These are phyloP conservation scores for Globisporangium cystogenes DNA, from an alignment of 352 stramenopile species.

Conservation along the genomic window DNA sequence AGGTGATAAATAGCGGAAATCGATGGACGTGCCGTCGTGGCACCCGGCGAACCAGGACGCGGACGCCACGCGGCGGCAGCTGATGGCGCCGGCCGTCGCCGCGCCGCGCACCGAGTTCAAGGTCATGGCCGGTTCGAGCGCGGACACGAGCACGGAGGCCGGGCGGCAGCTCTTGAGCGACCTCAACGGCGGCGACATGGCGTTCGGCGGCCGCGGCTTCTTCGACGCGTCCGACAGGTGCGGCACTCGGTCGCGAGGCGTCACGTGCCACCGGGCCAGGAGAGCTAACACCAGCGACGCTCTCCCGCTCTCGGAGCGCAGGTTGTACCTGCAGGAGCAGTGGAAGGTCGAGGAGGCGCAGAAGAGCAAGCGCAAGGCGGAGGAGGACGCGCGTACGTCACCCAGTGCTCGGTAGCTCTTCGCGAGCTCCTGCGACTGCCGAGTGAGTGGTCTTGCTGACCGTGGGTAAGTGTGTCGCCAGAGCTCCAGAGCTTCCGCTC, in stretches of 20 bases:
- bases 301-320: background rate
- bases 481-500: slow-evolving; percentile 60
- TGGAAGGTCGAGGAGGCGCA: slow-evolving; percentile 35
- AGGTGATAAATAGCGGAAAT: background rate
- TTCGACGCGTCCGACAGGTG: slow-evolving; percentile 66
- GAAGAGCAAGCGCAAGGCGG: slow-evolving; percentile 22
- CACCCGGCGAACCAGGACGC: slow-evolving; percentile 65
- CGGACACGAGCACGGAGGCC: slow-evolving; percentile 60
- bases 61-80: slow-evolving; percentile 24
- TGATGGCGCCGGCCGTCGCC: slow-evolving; percentile 12
- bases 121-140: slow-evolving; percentile 47
- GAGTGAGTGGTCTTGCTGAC: background rate
- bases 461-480: slow-evolving; percentile 6
- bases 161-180: slow-evolving; percentile 54
- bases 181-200: slow-evolving; percentile 22
- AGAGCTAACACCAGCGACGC: background rate
- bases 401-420: background rate
- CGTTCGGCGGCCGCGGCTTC: slow-evolving; percentile 45
- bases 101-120: slow-evolving; percentile 59
- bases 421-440: background rate
- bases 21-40: slow-evolving; percentile 73
- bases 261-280: no score
- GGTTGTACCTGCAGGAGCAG: slow-evolving; percentile 68
- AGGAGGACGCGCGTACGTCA: slow-evolving; percentile 31
- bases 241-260: no score